phyloP scores from a whole-genome alignment of 192 early-diverging fungal species.

The Rhizoclosmatium globosum region DNA sequence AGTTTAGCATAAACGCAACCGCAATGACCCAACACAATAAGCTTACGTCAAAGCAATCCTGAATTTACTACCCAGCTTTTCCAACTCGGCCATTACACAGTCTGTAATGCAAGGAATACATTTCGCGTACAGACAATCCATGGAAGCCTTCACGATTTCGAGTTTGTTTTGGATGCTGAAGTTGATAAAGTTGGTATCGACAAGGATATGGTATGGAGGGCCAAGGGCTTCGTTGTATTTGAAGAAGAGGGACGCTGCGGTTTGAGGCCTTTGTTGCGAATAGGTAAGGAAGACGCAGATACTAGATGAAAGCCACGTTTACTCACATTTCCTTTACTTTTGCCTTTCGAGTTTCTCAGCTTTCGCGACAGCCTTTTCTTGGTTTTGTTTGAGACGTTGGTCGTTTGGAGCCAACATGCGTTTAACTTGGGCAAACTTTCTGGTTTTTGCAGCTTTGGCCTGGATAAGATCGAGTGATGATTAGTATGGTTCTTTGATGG shows the following conservation, averaged over 20 bases:
- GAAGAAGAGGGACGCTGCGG: slow-evolving; percentile 95
- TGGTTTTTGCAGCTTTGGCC: slow-evolving; percentile 86
- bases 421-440: slow-evolving; percentile 95
- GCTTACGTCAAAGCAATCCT: slow-evolving; percentile 85
- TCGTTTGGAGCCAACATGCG: slow-evolving; percentile 92
- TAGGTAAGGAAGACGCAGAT: neutral
- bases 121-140: slow-evolving; percentile 80
- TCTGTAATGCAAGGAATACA: slow-evolving; percentile 96
- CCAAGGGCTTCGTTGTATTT: slow-evolving; percentile 94
- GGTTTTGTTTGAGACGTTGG: slow-evolving; percentile 71
- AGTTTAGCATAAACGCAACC: neutral
- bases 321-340: slow-evolving; percentile 79
- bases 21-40: neutral
- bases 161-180: slow-evolving; percentile 99
- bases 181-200: slow-evolving; percentile 99
- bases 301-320: neutral
- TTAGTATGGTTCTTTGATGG: neutral
- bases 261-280: slow-evolving; percentile 70
- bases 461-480: neutral
- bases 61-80: slow-evolving; percentile 96
- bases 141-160: slow-evolving; percentile 95
- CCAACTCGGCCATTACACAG: slow-evolving; percentile 98
- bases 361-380: slow-evolving; percentile 74
- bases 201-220: slow-evolving; percentile 94
- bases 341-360: slow-evolving; percentile 74